A percentile compares a stretch with the other conserved stretches of the same genome.
Evolutionary conservation across 2,329 filamentous ascomycete genomes (phyloP).

Genomic region (Diaporthe amygdali): DNA sequence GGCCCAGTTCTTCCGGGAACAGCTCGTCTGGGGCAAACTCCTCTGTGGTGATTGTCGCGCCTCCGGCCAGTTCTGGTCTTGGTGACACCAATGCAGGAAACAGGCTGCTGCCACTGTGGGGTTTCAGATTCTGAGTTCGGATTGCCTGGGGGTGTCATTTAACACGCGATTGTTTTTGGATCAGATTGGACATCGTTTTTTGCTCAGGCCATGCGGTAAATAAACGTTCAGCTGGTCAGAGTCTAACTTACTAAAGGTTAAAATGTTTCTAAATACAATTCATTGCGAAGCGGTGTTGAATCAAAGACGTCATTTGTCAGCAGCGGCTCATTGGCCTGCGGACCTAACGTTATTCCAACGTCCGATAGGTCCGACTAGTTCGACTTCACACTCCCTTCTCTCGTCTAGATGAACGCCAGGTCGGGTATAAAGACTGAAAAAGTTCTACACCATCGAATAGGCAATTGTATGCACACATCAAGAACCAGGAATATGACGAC

Average conservation of each 20-base stretch:
- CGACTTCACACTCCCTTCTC: background rate
- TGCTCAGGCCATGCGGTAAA: no score
- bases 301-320: background rate
- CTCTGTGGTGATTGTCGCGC: background rate
- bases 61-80: background rate
- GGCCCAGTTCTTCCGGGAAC: background rate
- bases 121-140: background rate
- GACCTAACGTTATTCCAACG: conserved; percentile 2
- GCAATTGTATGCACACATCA: no score
- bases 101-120: background rate
- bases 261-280: background rate
- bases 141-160: background rate
- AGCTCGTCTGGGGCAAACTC: background rate
- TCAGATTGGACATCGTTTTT: background rate
- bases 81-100: background rate
- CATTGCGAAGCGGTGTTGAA: background rate
- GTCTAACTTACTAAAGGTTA: background rate
- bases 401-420: background rate
- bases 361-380: background rate
- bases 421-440: background rate
- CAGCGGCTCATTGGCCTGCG: background rate
- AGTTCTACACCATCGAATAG: background rate
- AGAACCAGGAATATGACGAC: background rate
- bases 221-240: background rate
- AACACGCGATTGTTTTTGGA: no score